phyloP scores from a whole-genome alignment of 164 flowering plant species.

The Magnolia changhungtana region DNA sequence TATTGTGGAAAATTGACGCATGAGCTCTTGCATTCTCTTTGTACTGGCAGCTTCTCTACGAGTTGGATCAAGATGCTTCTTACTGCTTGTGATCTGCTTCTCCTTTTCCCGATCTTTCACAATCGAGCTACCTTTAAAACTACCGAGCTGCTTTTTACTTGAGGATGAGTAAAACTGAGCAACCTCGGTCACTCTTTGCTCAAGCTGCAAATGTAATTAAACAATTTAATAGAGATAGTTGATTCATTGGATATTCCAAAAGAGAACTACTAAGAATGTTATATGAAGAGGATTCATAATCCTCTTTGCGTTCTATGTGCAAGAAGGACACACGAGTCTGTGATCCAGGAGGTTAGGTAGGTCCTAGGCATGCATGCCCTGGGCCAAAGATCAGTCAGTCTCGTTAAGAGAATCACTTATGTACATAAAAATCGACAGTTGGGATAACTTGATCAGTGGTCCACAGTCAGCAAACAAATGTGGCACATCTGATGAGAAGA shows the following conservation, averaged over 20 bases:
- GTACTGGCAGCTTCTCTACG: slow-evolving; percentile 58
- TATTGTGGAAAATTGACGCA: slow-evolving; percentile 71
- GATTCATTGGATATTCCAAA: too few relatives aligned
- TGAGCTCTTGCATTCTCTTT: slow-evolving; percentile 89
- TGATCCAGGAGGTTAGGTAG: too few relatives aligned
- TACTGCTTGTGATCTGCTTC: slow-evolving; percentile 34
- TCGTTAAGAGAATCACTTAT: neutral
- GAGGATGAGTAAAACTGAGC: slow-evolving; percentile 53
- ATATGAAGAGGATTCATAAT: too few relatives aligned
- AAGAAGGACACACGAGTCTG: too few relatives aligned
- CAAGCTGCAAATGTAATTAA: too few relatives aligned
- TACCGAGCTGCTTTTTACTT: slow-evolving; percentile 43
- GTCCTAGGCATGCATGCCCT: too few relatives aligned
- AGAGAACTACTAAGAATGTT: too few relatives aligned
- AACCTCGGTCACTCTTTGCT: too few relatives aligned
- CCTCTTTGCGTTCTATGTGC: too few relatives aligned
- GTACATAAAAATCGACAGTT: too few relatives aligned
- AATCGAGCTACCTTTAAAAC: slow-evolving; percentile 46
- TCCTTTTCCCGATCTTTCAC: slow-evolving; percentile 67
- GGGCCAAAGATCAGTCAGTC: neutral
- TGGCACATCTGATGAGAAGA: neutral
- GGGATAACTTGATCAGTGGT: too few relatives aligned
- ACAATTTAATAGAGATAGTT: too few relatives aligned
- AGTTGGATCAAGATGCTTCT: slow-evolving; percentile 61
- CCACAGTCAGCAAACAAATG: neutral